A percentile compares a stretch with the other conserved stretches of the same genome.
Evolutionary conservation across 2,329 filamentous ascomycete genomes (phyloP).

Genomic region (Nannizziopsis barbatae): DNA sequence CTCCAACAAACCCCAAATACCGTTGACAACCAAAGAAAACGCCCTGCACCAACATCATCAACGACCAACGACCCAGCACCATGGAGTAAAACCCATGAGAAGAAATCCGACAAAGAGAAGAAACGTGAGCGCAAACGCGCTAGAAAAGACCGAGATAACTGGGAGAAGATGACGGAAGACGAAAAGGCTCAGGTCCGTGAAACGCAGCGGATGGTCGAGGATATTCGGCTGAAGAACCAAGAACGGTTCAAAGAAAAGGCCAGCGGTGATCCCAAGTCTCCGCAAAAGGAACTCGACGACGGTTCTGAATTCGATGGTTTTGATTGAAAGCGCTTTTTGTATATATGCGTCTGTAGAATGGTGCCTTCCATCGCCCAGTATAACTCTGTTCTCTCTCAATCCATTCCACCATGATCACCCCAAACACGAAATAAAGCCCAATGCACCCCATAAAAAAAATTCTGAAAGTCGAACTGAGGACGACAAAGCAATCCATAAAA

Average conservation of each 20-base stretch:
- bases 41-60: slow-evolving; percentile 29
- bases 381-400: no score
- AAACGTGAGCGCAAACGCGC: slow-evolving; percentile 54
- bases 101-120: slow-evolving; percentile 51
- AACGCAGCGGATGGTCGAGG: slow-evolving; percentile 52
- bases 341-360: not conserved
- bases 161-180: slow-evolving; percentile 57
- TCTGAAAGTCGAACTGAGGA: no score
- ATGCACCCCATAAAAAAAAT: no score
- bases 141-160: slow-evolving; percentile 52
- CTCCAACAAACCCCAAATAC: slow-evolving; percentile 39
- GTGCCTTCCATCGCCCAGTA: not conserved
- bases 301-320: slow-evolving; percentile 52
- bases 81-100: slow-evolving; percentile 62
- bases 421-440: no score
- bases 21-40: slow-evolving; percentile 34
- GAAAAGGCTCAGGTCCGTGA: slow-evolving; percentile 54
- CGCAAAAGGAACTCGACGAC: slow-evolving; percentile 16
- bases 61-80: slow-evolving; percentile 47
- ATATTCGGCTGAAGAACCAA: slow-evolving; percentile 51
- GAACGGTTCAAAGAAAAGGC: slow-evolving; percentile 14
- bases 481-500: no score
- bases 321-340: slow-evolving; percentile 23
- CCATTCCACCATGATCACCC: no score
- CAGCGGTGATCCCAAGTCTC: slow-evolving; percentile 16